Percentiles rank a stretch among this genome's conserved stretches.
Evolutionary conservation across 2,329 filamentous ascomycete species (phyloP).

Genomic region (Alternaria atra): DNA sequence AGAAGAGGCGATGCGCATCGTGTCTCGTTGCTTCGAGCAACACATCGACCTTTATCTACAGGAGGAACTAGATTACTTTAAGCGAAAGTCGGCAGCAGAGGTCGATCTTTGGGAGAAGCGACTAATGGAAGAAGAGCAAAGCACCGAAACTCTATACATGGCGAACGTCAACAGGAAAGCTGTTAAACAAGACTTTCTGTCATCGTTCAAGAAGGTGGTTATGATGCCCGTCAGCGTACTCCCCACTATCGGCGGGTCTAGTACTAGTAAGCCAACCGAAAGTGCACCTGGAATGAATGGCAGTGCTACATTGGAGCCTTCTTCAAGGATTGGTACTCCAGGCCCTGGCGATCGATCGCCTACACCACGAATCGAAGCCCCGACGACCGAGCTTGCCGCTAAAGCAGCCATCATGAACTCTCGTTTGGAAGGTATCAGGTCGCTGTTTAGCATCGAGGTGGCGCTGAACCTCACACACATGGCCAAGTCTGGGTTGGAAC

Average conservation of each 20-base stretch:
- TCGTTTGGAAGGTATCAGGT: conserved; percentile 90
- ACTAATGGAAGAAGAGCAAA: conserved; percentile 87
- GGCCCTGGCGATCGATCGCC: conserved; percentile 43
- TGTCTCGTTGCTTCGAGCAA: conserved; percentile 82
- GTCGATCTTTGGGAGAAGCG: conserved; percentile 91
- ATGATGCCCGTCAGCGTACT: conserved; percentile 98
- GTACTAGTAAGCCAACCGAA: conserved; percentile 49
- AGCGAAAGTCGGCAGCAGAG: conserved; percentile 75
- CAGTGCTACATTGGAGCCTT: conserved; percentile 41
- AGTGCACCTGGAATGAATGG: conserved; percentile 33
- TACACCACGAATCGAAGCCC: conserved; percentile 67
- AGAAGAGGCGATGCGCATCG: conserved; percentile 71
- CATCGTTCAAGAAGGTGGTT: conserved; percentile 96
- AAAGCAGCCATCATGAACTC: conserved; percentile 99
- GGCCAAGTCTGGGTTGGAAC: conserved; percentile 86
- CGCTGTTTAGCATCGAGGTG: conserved; percentile 95
- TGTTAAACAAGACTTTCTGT: conserved; percentile 95
- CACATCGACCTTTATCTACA: conserved; percentile 93
- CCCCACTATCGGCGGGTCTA: conserved; percentile 65
- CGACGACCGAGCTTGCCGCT: conserved; percentile 89
- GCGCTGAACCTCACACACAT: conserved; percentile 87
- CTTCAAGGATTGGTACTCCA: conserved; percentile 51
- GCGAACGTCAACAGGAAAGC: conserved; percentile 92
- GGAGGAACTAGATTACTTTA: conserved; percentile 90
- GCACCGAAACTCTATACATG: conserved; percentile 94